Conservation (phyloP, 306 rosid genomes). For the Hippophae rhamnoides region DNA sequence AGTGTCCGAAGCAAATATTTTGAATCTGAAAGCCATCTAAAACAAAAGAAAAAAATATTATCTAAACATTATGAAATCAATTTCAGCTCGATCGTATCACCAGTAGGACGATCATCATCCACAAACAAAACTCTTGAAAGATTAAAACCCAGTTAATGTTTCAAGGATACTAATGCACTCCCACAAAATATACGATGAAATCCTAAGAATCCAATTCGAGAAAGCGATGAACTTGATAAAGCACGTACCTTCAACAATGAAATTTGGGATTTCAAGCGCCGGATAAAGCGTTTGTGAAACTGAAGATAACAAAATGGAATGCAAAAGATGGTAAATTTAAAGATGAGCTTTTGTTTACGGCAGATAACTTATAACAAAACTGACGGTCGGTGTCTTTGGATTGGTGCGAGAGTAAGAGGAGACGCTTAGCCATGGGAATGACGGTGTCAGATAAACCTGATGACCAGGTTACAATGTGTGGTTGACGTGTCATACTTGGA, state of each 20-base stretch:
- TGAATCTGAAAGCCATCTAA: background rate
- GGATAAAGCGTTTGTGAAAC: background rate
- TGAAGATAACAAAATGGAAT: background rate
- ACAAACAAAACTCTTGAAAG: slow-evolving; percentile 2
- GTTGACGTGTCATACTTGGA: slow-evolving; percentile 12
- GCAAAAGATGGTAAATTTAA: slow-evolving; percentile 4
- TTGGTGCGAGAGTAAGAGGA: slow-evolving; percentile 14
- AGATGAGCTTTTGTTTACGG: slow-evolving; percentile 12
- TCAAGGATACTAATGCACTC: slow-evolving; percentile 16
- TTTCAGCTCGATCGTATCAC: slow-evolving; percentile 7
- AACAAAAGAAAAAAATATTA: background rate
- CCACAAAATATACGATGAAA: background rate
- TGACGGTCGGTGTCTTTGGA: slow-evolving; percentile 31
- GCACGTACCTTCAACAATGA: slow-evolving; percentile 11
- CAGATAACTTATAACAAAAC: slow-evolving; percentile 9
- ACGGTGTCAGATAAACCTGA: slow-evolving; percentile 18
- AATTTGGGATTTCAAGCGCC: slow-evolving; percentile 2
- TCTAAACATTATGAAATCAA: slow-evolving; percentile 1
- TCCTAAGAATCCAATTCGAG: background rate
- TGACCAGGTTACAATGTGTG: slow-evolving; percentile 3
- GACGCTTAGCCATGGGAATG: slow-evolving; percentile 20
- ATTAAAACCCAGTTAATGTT: background rate
- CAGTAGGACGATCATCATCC: slow-evolving; percentile 12
- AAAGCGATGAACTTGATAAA: slow-evolving; percentile 6
- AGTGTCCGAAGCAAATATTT: slow-evolving; percentile 1